phyloP scores from a whole-genome alignment of 345 rosid species.

The Arabidopsis arenosa region DNA sequence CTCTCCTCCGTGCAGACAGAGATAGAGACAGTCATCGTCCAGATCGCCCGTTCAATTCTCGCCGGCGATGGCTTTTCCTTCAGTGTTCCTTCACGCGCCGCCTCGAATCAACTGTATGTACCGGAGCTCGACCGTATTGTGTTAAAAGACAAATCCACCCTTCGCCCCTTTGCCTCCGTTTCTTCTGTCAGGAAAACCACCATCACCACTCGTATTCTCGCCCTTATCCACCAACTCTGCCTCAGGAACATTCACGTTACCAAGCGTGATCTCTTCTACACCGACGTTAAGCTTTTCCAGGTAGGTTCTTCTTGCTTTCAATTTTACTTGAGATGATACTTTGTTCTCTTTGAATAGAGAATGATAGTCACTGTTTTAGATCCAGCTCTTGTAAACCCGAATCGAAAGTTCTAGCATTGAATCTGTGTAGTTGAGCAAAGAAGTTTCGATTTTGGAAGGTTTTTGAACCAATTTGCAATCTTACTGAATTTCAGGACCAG shows the following conservation, averaged over 20 bases:
- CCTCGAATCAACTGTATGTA: constrained; percentile 94
- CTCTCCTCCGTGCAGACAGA: constrained; percentile 79
- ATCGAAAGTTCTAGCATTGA: not conserved
- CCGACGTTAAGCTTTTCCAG: constrained; percentile 97
- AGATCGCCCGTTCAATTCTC: constrained; percentile 76
- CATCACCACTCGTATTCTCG: constrained; percentile 80
- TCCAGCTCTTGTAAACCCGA: not conserved
- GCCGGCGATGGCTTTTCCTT: constrained; percentile 88
- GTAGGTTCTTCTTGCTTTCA: constrained; percentile 36
- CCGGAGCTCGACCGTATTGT: constrained; percentile 99
- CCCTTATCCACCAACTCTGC: constrained; percentile 92
- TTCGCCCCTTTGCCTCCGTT: constrained; percentile 83
- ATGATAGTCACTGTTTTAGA: not conserved
- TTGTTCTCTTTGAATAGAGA: not conserved
- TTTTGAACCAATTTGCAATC: constrained; percentile 11
- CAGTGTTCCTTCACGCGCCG: constrained; percentile 91
- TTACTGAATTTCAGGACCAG: constrained; percentile 74
- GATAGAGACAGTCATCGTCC: constrained; percentile 75
- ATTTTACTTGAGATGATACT: constrained; percentile 17
- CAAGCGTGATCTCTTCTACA: constrained; percentile 97
- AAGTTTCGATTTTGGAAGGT: constrained; percentile 4
- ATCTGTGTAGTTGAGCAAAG: not conserved
- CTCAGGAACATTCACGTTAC: constrained; percentile 88
- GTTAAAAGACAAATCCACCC: constrained; percentile 86
- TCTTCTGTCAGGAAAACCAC: constrained; percentile 90